Conservation (phyloP, 169 alveolate genomes). For the Plasmodium knowlesi region DNA sequence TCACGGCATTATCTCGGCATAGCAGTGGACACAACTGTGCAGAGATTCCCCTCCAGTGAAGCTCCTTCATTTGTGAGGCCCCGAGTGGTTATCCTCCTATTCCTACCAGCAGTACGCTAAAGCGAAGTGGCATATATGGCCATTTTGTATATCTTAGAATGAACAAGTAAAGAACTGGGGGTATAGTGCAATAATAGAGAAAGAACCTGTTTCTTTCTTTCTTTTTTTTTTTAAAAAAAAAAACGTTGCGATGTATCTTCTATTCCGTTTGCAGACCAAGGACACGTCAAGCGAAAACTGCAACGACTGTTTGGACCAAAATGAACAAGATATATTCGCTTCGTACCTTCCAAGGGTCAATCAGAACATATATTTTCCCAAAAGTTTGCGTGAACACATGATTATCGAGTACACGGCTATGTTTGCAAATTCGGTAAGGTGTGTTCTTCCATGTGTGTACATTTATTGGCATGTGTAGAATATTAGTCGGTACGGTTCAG, state of each 20-base stretch:
- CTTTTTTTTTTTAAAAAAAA: too few species aligned
- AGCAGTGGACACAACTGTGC: not conserved
- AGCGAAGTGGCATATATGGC: not conserved
- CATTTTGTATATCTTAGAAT: not conserved
- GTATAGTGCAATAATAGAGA: not conserved
- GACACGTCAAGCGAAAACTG: not conserved
- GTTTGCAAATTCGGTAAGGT: slow-evolving; percentile 52
- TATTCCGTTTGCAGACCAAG: not conserved
- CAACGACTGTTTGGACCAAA: not conserved
- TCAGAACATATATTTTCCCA: slow-evolving; percentile 16
- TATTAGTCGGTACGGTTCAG: not conserved
- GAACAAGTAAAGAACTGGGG: not conserved
- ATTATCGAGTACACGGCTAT: slow-evolving; percentile 46
- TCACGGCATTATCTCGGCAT: not conserved
- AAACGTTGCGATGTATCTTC: not conserved
- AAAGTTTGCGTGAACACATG: slow-evolving; percentile 50
- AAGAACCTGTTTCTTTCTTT: not conserved
- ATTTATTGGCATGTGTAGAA: not conserved
- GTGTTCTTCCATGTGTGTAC: not conserved
- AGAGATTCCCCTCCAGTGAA: not conserved
- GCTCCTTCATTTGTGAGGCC: not conserved
- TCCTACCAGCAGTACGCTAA: not conserved
- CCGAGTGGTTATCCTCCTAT: not conserved
- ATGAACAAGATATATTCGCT: slow-evolving; percentile 35
- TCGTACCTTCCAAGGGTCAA: slow-evolving; percentile 15